Evolutionary conservation across 2,329 filamentous ascomycete genomes (phyloP), one percentile per base, ranked within the genome.

Genomic region (Metarhizium brunneum): DNA sequence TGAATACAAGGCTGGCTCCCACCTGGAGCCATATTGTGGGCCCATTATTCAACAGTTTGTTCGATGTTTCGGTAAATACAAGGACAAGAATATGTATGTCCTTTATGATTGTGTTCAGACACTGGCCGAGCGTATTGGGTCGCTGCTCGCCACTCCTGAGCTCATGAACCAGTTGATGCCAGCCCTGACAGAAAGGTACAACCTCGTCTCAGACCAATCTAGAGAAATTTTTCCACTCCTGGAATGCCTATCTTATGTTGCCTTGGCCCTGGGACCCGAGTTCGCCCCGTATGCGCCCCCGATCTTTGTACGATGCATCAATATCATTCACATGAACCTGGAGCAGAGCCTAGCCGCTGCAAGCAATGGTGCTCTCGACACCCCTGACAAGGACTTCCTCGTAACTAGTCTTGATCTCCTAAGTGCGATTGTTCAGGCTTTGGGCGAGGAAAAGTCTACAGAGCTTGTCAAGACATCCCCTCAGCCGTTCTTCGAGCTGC

Each of bases 31-130:
- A 0, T 99, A 96, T 73, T 92, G 90, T 64, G 81, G 86, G 32
- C 89, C 92, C 30, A 97, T 99, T 64, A 83, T 97, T 54, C 86
- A 86, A 59, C 94, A 97, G 68, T 97, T 92, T 66, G 91, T 96
- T 53, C 79, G 82, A 58, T 99, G 94, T 71, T 99, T 99, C 72
- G 82, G 79, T 54, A 91, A 88, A 72, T 99, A 97, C 82, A 97
- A 99, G 79, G 92, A 97, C 71, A 87, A 90, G 65, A 99, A 99
- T 75, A 96, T 97, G 84, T 96, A 95, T 75, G 95, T 97, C 54
- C 82, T 99, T 38, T 99, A 99, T 74, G 94, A 99, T 73, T 97
- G 94, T 70, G 90, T 99, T 38, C 94, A 99, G 74, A 99, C 94
- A 0, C 77, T 99, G 56, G 94, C 94, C 3, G 94, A 99, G 70